phyloP scores from a whole-genome alignment of 768 basidiomycete genomes.

The Sporobolomyces roseus region DNA sequence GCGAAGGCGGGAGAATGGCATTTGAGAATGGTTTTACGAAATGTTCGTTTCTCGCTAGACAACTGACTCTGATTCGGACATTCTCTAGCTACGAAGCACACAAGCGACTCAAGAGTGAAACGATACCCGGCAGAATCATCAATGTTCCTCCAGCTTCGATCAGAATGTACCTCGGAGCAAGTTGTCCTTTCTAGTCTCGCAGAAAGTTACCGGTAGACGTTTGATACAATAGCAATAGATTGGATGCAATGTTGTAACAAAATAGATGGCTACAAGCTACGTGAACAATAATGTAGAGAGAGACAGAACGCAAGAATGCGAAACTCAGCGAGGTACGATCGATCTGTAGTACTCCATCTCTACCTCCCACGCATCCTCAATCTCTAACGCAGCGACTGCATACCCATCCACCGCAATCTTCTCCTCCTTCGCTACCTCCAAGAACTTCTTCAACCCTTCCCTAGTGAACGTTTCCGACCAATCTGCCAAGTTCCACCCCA shows the following conservation, averaged over 20 bases:
- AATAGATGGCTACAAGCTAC: too few species aligned
- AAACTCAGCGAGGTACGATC: too few species aligned
- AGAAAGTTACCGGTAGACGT: background rate
- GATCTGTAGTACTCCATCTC: constrained; percentile 3
- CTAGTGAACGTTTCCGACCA: background rate
- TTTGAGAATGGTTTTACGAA: background rate
- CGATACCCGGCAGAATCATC: constrained; percentile 48
- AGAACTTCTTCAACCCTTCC: background rate
- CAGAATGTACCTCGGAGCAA: constrained; percentile 48
- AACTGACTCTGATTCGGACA: background rate
- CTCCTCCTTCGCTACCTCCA: background rate
- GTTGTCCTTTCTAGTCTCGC: constrained; percentile 46
- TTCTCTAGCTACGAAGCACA: constrained; percentile 48
- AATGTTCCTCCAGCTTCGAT: constrained; percentile 48
- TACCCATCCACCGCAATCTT: background rate
- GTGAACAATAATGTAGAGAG: too few species aligned
- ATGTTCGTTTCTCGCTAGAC: background rate
- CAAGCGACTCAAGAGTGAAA: constrained; percentile 47
- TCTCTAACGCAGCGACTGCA: background rate
- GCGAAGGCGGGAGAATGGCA: background rate
- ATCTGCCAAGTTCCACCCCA: background rate
- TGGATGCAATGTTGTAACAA: background rate
- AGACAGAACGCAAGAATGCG: too few species aligned
- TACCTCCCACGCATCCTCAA: constrained; percentile 1
- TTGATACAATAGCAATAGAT: background rate